A percentile compares a stretch with the other conserved stretches of the same genome.
Conservation (phyloP, 1,284 basidiomycete species). For the Phaffia rhodozyma region DNA sequence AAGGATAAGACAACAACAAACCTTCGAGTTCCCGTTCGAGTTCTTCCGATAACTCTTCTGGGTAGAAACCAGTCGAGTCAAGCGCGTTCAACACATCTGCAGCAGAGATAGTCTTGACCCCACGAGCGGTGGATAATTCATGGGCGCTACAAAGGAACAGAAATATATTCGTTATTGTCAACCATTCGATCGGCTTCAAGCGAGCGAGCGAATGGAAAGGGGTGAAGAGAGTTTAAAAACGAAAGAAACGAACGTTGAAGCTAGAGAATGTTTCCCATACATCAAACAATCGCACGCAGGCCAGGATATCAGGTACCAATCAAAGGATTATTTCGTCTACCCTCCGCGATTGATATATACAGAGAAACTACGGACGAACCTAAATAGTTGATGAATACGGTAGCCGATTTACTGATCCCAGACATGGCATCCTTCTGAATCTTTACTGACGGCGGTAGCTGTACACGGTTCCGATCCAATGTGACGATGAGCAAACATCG, state of each 20-base stretch:
- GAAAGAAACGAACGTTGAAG: not conserved
- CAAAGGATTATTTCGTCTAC: no score
- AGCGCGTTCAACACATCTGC: constrained; percentile 78
- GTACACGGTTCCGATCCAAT: not conserved
- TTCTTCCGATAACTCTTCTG: constrained; percentile 52
- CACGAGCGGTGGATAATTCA: constrained; percentile 67
- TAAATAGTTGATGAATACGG: constrained; percentile 81
- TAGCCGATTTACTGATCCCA: constrained; percentile 70
- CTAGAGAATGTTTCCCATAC: no score
- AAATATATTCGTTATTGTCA: not conserved
- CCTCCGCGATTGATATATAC: not conserved
- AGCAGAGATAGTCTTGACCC: constrained; percentile 76
- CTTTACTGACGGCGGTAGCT: constrained; percentile 75
- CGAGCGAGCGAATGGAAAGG: not conserved
- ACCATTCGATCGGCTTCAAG: not conserved
- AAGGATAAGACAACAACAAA: constrained; percentile 31
- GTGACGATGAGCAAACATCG: not conserved
- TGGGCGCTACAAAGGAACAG: constrained; percentile 49
- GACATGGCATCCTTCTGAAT: constrained; percentile 74
- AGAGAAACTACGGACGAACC: constrained; percentile 41
- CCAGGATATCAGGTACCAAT: no score
- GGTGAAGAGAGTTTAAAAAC: constrained; percentile 51
- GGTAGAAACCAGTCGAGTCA: constrained; percentile 58
- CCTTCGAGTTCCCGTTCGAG: constrained; percentile 61
- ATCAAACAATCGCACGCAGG: no score